These are phyloP conservation scores for Boletellus ananiceps DNA, from an alignment of 768 basidiomycete genomes.

Conservation along the genomic window DNA sequence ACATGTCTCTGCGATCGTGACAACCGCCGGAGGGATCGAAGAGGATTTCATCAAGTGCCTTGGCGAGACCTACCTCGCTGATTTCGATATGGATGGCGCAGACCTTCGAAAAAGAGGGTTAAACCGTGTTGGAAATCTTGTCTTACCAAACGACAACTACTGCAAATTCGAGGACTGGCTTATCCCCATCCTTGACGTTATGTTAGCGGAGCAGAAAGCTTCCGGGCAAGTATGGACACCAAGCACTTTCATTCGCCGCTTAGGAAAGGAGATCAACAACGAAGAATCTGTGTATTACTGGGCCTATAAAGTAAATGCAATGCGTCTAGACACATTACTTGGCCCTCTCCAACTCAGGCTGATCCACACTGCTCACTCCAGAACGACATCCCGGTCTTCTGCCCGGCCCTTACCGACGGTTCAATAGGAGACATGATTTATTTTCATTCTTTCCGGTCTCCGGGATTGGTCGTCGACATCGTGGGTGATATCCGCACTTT, in stretches of 20 bases:
- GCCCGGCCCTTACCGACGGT: slow-evolving; percentile 96
- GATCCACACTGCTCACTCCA: slow-evolving; percentile 35
- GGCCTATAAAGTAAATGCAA: slow-evolving; percentile 88
- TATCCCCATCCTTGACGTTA: slow-evolving; percentile 84
- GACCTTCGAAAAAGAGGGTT: slow-evolving; percentile 84
- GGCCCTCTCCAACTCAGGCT: slow-evolving; percentile 19
- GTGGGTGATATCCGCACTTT: slow-evolving; percentile 89
- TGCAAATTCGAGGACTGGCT: slow-evolving; percentile 99
- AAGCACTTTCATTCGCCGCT: slow-evolving; percentile 83
- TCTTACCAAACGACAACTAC: slow-evolving; percentile 98
- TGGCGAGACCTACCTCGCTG: slow-evolving; percentile 92
- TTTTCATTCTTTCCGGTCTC: slow-evolving; percentile 91
- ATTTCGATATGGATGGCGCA: slow-evolving; percentile 89
- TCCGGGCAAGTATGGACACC: slow-evolving; percentile 80
- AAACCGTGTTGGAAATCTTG: slow-evolving; percentile 94
- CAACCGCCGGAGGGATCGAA: slow-evolving; percentile 97
- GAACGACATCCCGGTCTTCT: slow-evolving; percentile 99
- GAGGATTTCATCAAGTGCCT: slow-evolving; percentile 99
- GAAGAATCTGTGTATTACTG: slow-evolving; percentile 99
- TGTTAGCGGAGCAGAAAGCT: slow-evolving; percentile 84
- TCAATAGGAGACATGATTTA: slow-evolving; percentile 99
- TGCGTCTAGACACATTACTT: slow-evolving; percentile 12
- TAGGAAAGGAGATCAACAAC: slow-evolving; percentile 97
- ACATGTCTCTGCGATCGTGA: slow-evolving; percentile 85
- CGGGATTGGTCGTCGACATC: slow-evolving; percentile 86